These are phyloP conservation scores for Chlorella sp. DNA, from an alignment of 139 green algal genomes.

Conservation along the genomic window DNA sequence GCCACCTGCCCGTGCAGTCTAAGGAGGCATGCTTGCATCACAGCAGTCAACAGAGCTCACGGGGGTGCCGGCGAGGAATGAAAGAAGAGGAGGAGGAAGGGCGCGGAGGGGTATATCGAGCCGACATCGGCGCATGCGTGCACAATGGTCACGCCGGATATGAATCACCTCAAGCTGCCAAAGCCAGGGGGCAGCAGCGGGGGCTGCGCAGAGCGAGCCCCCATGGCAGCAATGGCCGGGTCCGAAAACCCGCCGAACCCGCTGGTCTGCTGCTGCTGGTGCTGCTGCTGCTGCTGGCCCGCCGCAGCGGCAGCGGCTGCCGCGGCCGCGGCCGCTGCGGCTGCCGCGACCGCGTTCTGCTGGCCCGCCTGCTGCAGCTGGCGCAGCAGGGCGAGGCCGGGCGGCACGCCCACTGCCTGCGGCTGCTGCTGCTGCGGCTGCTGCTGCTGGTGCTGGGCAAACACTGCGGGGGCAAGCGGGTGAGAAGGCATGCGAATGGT, in stretches of 20 bases:
- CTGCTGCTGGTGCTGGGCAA: neutral
- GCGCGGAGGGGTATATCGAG: no score
- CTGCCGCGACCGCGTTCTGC: neutral
- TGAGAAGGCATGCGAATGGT: no score
- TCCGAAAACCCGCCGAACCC: neutral
- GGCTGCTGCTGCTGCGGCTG: neutral
- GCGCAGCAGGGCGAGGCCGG: conserved; percentile 47
- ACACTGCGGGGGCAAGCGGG: no score
- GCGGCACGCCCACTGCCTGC: neutral
- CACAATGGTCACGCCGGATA: neutral
- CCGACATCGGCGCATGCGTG: neutral
- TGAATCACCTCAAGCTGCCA: neutral
- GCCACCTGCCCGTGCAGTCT: no score
- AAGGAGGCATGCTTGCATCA: no score
- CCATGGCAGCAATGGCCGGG: conserved; percentile 15
- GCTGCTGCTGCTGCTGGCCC: conserved; percentile 35
- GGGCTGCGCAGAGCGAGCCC: neutral
- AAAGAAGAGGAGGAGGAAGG: no score
- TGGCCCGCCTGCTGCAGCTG: conserved; percentile 43
- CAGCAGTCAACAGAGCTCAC: no score
- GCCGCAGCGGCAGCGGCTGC: neutral
- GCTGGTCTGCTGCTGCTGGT: conserved; percentile 12
- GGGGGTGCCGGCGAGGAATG: no score
- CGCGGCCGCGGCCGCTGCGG: neutral
- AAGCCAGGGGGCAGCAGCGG: conserved; percentile 23